Percentiles rank a stretch among this genome's conserved stretches.
These are phyloP conservation scores for Platanus orientalis DNA, from an alignment of 164 flowering plant species.

Conservation along the genomic window DNA sequence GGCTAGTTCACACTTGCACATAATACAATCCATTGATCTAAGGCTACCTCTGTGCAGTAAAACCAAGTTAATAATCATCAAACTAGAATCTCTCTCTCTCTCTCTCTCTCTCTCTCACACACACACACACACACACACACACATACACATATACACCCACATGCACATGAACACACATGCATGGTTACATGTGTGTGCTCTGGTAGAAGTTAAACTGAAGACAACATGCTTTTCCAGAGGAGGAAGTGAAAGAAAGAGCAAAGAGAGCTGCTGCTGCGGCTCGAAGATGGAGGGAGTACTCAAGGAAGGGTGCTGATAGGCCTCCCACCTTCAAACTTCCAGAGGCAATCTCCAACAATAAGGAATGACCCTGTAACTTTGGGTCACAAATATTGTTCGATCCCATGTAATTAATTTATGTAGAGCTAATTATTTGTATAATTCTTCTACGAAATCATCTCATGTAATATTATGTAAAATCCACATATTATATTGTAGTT, in stretches of 20 bases:
- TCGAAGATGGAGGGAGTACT: constrained; percentile 96
- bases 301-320: constrained; percentile 79
- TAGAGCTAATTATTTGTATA: constrained; percentile 17
- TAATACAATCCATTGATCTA: background rate
- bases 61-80: background rate
- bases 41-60: background rate
- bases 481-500: background rate
- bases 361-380: constrained; percentile 28
- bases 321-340: constrained; percentile 82
- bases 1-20: background rate
- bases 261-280: constrained; percentile 85
- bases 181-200: background rate
- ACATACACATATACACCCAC: too few species aligned
- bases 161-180: too few species aligned
- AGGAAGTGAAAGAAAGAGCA: constrained; percentile 74
- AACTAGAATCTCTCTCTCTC: background rate
- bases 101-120: too few species aligned
- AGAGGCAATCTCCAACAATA: constrained; percentile 50
- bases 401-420: constrained; percentile 8
- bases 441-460: background rate
- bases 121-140: too few species aligned
- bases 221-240: constrained; percentile 43
- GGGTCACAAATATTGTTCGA: constrained; percentile 3
- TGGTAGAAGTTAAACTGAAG: constrained; percentile 2
- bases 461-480: constrained; percentile 7